Evolutionary conservation across 2,329 filamentous ascomycete species (phyloP).

Genomic region (Aspergillus viridinutans): DNA sequence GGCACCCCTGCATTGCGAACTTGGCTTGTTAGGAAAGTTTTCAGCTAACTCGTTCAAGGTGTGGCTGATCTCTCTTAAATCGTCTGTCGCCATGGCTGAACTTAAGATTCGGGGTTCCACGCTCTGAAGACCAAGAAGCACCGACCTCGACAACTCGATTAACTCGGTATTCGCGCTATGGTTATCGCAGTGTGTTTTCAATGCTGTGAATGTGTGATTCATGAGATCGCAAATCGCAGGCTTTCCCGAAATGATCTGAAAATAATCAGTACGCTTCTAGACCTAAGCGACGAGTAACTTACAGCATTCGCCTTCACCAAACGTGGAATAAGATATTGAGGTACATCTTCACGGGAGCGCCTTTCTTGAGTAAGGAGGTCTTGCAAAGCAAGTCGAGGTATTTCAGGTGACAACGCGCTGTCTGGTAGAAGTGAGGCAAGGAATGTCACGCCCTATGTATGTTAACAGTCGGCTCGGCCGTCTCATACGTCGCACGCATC

Average conservation of each 20-base stretch:
- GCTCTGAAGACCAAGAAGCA: constrained; percentile 22
- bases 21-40: constrained; percentile 17
- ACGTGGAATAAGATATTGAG: constrained; percentile 19
- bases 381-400: constrained; percentile 22
- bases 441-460: constrained; percentile 28
- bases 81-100: constrained; percentile 8
- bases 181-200: constrained; percentile 9
- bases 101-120: constrained; percentile 6
- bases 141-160: constrained; percentile 19
- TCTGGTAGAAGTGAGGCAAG: constrained; percentile 25
- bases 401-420: constrained; percentile 21
- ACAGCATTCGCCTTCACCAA: constrained; percentile 39
- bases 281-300: constrained; percentile 13
- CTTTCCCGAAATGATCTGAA: constrained; percentile 17
- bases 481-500: background rate
- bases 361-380: constrained; percentile 22
- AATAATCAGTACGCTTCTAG: constrained; percentile 10
- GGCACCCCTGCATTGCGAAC: constrained; percentile 15
- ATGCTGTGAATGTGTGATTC: constrained; percentile 18
- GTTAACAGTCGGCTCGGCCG: background rate
- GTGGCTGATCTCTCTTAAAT: constrained; percentile 11
- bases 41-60: constrained; percentile 14
- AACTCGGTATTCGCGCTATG: constrained; percentile 8
- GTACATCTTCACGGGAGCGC: constrained; percentile 17
- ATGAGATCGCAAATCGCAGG: constrained; percentile 19